phyloP scores from a whole-genome alignment of 805 yeast genomes.

The Saturnispora bothae region DNA sequence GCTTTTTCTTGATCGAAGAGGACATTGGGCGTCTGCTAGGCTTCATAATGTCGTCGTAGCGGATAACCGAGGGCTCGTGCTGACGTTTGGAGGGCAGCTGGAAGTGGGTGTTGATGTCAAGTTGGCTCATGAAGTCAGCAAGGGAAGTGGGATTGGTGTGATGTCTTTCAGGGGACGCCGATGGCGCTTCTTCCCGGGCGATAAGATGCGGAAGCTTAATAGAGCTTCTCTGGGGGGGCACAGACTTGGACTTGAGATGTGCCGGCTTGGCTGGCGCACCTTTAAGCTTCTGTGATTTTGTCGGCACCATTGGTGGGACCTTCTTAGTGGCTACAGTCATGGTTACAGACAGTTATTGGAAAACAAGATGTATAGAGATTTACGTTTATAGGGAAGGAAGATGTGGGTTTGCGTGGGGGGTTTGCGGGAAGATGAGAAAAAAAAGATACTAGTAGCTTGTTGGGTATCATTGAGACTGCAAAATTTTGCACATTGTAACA shows the following conservation, averaged over 20 bases:
- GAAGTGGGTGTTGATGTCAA: constrained; percentile 7
- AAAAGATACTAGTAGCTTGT: no score
- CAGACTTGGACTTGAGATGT: not conserved
- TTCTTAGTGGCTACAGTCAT: not conserved
- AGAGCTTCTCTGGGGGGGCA: not conserved
- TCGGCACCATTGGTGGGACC: not conserved
- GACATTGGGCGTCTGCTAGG: no score
- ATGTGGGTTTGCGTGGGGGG: no score
- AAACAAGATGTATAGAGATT: not conserved
- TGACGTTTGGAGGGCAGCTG: constrained; percentile 1
- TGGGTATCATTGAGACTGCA: no score
- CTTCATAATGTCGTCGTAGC: constrained; percentile 17
- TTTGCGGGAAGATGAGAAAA: no score
- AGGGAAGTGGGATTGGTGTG: constrained; percentile 2
- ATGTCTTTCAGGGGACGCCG: not conserved
- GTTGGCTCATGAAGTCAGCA: constrained; percentile 9
- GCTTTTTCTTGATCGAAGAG: no score
- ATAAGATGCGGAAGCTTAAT: not conserved
- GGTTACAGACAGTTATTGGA: not conserved
- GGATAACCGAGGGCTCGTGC: constrained; percentile 18
- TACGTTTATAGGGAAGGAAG: no score
- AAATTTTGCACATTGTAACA: no score
- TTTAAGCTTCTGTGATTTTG: not conserved
- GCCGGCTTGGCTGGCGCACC: not conserved
- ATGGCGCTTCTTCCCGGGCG: not conserved